Evolutionary conservation across 2,329 filamentous ascomycete genomes (phyloP), one percentile per base, ranked within the genome.

Genomic region (Alternaria novae-zelandiae): DNA sequence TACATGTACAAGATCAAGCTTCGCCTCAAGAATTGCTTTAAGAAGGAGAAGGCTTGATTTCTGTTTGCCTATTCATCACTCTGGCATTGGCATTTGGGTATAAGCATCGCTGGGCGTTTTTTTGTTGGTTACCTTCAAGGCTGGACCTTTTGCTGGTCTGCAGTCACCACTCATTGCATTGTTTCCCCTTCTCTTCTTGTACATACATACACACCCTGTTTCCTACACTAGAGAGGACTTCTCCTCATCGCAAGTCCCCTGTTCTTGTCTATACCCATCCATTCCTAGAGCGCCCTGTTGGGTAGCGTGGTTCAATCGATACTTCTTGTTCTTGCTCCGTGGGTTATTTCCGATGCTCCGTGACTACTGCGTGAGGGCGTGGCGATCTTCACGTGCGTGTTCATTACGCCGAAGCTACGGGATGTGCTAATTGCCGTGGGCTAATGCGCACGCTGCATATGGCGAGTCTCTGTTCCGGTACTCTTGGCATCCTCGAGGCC

Each of bases 1-100:
- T 66, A 66, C 21, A 64, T 63, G 47, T 64, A 64, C 36, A 70
- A 66, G 57, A 49, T 70, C 44, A 70, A 70, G 55, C 54, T 61
- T 15, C 63, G 51, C 17, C 26, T 70, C 25, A 65, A 60, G 36
- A 54, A 51, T 7, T 26, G 68, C 3, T 70, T 70, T 30, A 59
- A 62, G 49, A 61, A 53, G 30, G 63, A 67, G 13, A 69, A 59
- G 25, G 54, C 57, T 12, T 69, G 25, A 63, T 44, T 10, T 41
- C 13, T 53, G 8, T 2, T 6, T n/a, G 13, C 15, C 9, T 21
- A 36, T 1, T 41, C 15, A 0, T 41, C 20, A 17, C 4, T 28
- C 6, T n/a, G 15, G 23, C 15, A 12, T 26, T 44, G 30, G 36
- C 21, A 54, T 28, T 41, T 41, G 36, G 36, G 36, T 41, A 41